Base-by-base conservation (phyloP, 2,329 filamentous ascomycete species). In the Penicillium decumbens region DNA sequence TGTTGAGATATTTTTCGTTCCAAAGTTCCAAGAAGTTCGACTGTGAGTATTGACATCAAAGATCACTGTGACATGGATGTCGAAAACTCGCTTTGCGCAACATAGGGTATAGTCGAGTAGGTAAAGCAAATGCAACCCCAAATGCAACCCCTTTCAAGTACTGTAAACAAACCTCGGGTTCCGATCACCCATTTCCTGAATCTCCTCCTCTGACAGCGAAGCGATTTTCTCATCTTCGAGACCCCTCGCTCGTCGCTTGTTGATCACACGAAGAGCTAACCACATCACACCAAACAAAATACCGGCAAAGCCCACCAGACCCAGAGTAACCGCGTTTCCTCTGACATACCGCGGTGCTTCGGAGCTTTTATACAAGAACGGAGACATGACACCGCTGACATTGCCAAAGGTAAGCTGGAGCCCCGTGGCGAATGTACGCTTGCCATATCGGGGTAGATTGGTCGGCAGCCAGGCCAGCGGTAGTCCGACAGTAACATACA, bases 381-480 rank as follows among this genome's bases (percentile, higher is more conserved):
- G 81, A 3, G 84, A 79, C 82, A 89, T 85, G 55, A 90, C 85
- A 2, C 87, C 87, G 9, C 82, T 79, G 13, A 77, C 75, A 55
- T 90, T 90, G 2, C 85, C 86, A 45, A 84, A 77, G 0, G 81
- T 87, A 30, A 89, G 72, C 64, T 89, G 85, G 64, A 89, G 64
- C 0, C 84, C 87, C 1, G 81, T 87, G 0, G 84, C 85, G 0
- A 84, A 86, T 0, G 86, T 86, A 28, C 87, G 76, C 67, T 90
- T 91, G 8, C 86, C 87, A 57, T 89, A 91, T 6, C 87, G 76
- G 1, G 88, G 87, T 13, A 80, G 78, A 51, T 89, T 90, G 15
- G 79, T 83, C 0, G 85, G 71, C n/a, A 74, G 54, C 80, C 80
- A 82, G 3, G 79, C 78, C 7, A 82, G 67, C 4, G 78, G 78